A percentile compares a stretch with the other conserved stretches of the same genome.
Evolutionary conservation across 2,329 filamentous ascomycete species (phyloP).

Genomic region (Talaromyces sp.): DNA sequence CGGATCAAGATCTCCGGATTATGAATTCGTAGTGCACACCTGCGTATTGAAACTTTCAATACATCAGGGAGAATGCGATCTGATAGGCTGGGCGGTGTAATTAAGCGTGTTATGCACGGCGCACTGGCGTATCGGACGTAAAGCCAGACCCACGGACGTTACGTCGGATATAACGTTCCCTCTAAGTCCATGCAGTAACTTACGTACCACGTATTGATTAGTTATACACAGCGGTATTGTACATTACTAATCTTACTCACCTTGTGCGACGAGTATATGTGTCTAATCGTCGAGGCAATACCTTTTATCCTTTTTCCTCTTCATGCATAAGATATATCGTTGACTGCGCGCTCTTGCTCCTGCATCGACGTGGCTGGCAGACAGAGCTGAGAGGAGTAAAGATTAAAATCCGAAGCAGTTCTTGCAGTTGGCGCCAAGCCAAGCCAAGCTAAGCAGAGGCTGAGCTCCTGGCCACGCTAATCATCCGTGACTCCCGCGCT

Average conservation of each 20-base stretch:
- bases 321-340: too few species aligned
- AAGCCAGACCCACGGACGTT: not conserved
- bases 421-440: not conserved
- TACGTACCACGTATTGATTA: too few species aligned
- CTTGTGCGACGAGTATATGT: too few species aligned
- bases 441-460: not conserved
- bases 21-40: not conserved
- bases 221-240: too few species aligned
- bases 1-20: not conserved
- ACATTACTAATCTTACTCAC: too few species aligned
- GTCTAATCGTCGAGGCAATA: too few species aligned
- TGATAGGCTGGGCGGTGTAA: not conserved
- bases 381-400: not conserved
- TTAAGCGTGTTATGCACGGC: not conserved
- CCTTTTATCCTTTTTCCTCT: too few species aligned
- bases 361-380: too few species aligned
- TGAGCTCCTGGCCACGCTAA: conserved; percentile 1
- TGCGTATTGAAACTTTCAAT: not conserved
- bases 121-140: not conserved
- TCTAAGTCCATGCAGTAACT: not conserved
- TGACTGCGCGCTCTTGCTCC: too few species aligned
- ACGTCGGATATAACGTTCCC: not conserved
- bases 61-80: not conserved
- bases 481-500: not conserved
- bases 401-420: too few species aligned